Evolutionary conservation across 495 filamentous ascomycete genomes (phyloP).

Genomic region (Neurospora africana): DNA sequence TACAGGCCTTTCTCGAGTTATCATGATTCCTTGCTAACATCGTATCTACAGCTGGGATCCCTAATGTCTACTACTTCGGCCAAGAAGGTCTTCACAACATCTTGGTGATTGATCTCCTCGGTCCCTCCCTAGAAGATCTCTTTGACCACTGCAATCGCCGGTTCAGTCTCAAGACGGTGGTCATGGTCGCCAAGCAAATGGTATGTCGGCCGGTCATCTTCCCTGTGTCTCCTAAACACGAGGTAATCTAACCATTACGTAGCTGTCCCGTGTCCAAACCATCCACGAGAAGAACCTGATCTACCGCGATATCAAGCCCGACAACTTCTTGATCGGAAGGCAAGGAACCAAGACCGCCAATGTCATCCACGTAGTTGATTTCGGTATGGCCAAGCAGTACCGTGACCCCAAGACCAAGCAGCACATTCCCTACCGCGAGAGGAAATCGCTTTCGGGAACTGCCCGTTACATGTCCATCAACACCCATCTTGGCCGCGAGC

Average conservation of each 20-base stretch:
- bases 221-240: neutral
- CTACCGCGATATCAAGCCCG: conserved; percentile 98
- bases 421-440: conserved; percentile 96
- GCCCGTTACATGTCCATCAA: conserved; percentile 99
- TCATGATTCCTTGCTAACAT: conserved; percentile 8
- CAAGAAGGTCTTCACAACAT: conserved; percentile 99
- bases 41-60: conserved; percentile 71
- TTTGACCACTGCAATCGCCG: conserved; percentile 96
- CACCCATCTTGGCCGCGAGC: conserved; percentile 91
- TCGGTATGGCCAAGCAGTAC: conserved; percentile 99
- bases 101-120: conserved; percentile 93
- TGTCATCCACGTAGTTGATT: conserved; percentile 98
- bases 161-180: conserved; percentile 94
- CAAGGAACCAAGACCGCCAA: conserved; percentile 86
- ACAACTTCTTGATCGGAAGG: conserved; percentile 98
- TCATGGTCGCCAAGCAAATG: conserved; percentile 99
- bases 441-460: conserved; percentile 94
- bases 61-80: conserved; percentile 99
- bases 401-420: conserved; percentile 98
- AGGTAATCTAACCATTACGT: conserved; percentile 3
- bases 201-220: conserved; percentile 37
- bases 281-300: conserved; percentile 99
- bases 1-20: conserved; percentile 20
- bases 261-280: conserved; percentile 93
- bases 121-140: conserved; percentile 90